Evolutionary conservation across 2,329 filamentous ascomycete genomes (phyloP).

Genomic region (Cyphellophora europaea): DNA sequence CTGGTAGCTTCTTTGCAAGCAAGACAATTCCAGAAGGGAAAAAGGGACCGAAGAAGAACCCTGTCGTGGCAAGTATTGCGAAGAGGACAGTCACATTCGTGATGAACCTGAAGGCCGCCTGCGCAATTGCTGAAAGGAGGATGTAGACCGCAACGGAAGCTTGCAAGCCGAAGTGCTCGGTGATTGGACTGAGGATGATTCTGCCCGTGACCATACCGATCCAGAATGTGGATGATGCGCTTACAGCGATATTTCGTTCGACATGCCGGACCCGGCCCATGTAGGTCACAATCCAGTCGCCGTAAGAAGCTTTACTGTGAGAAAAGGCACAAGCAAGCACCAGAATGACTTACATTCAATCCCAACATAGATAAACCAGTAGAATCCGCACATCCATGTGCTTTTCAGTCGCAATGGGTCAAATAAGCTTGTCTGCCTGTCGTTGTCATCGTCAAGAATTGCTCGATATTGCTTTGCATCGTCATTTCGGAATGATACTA

Average conservation of each 20-base stretch:
- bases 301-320: constrained; percentile 25
- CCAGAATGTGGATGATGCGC: constrained; percentile 37
- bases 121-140: constrained; percentile 2
- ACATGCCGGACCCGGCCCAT: constrained; percentile 32
- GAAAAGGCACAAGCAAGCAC: constrained; percentile 4
- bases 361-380: constrained; percentile 36
- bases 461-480: constrained; percentile 24
- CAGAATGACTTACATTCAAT: constrained; percentile 26
- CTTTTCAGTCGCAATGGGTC: constrained; percentile 17
- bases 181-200: constrained; percentile 23
- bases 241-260: constrained; percentile 26
- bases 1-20: constrained; percentile 27
- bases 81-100: constrained; percentile 19
- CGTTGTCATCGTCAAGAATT: no score
- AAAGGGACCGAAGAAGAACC: constrained; percentile 32
- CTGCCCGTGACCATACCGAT: constrained; percentile 35
- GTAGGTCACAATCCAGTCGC: constrained; percentile 37
- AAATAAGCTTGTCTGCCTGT: no score
- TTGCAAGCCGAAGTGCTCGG: constrained; percentile 23
- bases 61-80: constrained; percentile 24
- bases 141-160: constrained; percentile 21
- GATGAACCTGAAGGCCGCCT: constrained; percentile 6
- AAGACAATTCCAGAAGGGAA: constrained; percentile 34
- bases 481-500: constrained; percentile 29
- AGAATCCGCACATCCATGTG: constrained; percentile 33